Percentiles rank a stretch among this genome's conserved stretches.
Evolutionary conservation across 768 basidiomycete species (phyloP).

Genomic region (Tulasnella sp.): DNA sequence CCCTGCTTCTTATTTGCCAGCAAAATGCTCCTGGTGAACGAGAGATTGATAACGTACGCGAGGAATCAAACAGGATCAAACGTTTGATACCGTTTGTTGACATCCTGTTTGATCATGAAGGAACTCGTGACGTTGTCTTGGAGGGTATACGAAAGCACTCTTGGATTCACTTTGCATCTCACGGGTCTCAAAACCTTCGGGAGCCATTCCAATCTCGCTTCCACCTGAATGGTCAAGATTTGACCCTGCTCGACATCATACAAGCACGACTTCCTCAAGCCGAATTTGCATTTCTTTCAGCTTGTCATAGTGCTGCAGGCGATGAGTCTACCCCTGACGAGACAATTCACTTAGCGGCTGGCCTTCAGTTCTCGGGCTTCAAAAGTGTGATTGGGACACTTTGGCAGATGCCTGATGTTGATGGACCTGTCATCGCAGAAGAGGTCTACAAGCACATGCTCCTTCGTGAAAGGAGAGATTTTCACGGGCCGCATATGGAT

Average conservation of each 20-base stretch:
- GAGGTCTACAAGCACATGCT: constrained; percentile 2
- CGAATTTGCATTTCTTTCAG: constrained; percentile 3
- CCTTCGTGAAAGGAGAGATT: background rate
- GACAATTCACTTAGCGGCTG: constrained; percentile 3
- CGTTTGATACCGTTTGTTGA: background rate
- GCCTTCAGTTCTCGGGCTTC: background rate
- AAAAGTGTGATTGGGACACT: constrained; percentile 1
- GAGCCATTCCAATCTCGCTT: background rate
- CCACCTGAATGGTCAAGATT: background rate
- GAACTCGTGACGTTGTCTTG: background rate
- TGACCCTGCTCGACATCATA: constrained; percentile 3
- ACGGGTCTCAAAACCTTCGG: background rate
- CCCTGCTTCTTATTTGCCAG: background rate
- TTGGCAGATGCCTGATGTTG: background rate
- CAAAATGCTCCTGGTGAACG: background rate
- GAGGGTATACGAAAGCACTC: background rate
- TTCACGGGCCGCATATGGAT: too few relatives aligned
- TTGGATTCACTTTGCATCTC: constrained; percentile 6
- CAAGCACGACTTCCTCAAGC: background rate
- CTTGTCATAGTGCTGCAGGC: background rate
- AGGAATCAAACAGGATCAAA: background rate
- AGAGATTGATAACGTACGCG: background rate
- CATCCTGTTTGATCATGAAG: background rate
- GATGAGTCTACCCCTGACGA: background rate
- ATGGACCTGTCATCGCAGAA: background rate